Evolutionary conservation across 768 basidiomycete genomes (phyloP).

Genomic region (Lactarius hatsudake): DNA sequence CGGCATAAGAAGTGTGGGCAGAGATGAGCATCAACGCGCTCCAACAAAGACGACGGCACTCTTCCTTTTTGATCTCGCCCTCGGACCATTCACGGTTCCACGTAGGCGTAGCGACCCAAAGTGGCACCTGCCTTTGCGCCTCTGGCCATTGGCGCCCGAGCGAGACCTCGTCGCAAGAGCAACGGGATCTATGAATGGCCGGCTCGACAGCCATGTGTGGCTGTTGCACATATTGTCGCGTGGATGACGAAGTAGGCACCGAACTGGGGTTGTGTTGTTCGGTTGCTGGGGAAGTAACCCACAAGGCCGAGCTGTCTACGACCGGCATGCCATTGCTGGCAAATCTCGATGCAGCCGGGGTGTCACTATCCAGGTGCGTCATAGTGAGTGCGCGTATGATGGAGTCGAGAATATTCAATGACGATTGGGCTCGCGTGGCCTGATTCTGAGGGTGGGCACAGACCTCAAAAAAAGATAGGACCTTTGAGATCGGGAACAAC

Average conservation of each 20-base stretch:
- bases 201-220: not conserved
- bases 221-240: slow-evolving; percentile 6
- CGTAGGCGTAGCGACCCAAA: slow-evolving; percentile 63
- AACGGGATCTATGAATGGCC: slow-evolving; percentile 27
- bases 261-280: not conserved
- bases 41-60: slow-evolving; percentile 72
- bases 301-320: slow-evolving; percentile 7
- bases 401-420: slow-evolving; percentile 61
- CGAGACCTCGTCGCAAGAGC: slow-evolving; percentile 49
- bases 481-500: slow-evolving; percentile 37
- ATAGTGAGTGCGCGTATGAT: slow-evolving; percentile 62
- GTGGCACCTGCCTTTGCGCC: slow-evolving; percentile 51
- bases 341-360: slow-evolving; percentile 34
- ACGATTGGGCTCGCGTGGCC: slow-evolving; percentile 49
- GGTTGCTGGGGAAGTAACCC: not conserved
- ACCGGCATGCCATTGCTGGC: slow-evolving; percentile 16
- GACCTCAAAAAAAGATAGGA: slow-evolving; percentile 70
- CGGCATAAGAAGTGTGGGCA: slow-evolving; percentile 59
- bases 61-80: slow-evolving; percentile 65
- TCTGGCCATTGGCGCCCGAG: slow-evolving; percentile 51
- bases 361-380: slow-evolving; percentile 55
- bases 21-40: slow-evolving; percentile 62
- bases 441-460: slow-evolving; percentile 65
- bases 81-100: slow-evolving; percentile 61
- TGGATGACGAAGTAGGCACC: not conserved